phyloP scores from a whole-genome alignment of 1,284 basidiomycete genomes.

The Ustilago cynodontis region DNA sequence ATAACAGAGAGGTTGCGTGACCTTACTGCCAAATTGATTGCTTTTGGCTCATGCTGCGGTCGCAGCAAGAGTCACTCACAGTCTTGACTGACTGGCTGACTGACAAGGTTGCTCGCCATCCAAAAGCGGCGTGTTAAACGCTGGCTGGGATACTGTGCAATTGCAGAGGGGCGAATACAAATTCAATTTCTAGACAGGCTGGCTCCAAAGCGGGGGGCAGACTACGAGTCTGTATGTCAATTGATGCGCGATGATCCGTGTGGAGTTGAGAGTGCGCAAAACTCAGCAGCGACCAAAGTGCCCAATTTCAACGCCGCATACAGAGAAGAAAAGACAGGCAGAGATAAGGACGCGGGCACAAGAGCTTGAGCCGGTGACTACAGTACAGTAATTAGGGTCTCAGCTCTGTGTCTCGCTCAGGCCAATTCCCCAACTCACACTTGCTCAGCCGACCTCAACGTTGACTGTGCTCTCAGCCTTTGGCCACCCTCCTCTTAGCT shows the following conservation, averaged over 20 bases:
- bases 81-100: no score
- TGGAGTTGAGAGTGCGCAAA: constrained; percentile 34
- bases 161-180: background rate
- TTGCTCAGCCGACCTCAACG: constrained; percentile 28
- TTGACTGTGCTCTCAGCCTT: background rate
- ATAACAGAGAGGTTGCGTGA: constrained; percentile 43
- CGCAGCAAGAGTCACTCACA: background rate
- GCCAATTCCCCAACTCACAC: constrained; percentile 1
- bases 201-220: background rate
- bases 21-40: constrained; percentile 9
- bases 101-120: constrained; percentile 18
- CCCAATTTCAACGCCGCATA: constrained; percentile 9
- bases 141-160: background rate
- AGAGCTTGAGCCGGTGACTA: constrained; percentile 4
- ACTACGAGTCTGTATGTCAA: background rate
- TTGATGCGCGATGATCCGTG: constrained; percentile 41
- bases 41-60: background rate
- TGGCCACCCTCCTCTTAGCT: no score
- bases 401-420: constrained; percentile 16
- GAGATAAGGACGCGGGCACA: constrained; percentile 2
- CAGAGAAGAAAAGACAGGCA: constrained; percentile 13
- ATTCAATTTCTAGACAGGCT: constrained; percentile 1
- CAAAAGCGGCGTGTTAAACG: constrained; percentile 21
- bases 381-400: background rate
- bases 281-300: constrained; percentile 25